Evolutionary conservation across 2,329 filamentous ascomycete species (phyloP).

Genomic region (Ceratocystis cacaofunesta): DNA sequence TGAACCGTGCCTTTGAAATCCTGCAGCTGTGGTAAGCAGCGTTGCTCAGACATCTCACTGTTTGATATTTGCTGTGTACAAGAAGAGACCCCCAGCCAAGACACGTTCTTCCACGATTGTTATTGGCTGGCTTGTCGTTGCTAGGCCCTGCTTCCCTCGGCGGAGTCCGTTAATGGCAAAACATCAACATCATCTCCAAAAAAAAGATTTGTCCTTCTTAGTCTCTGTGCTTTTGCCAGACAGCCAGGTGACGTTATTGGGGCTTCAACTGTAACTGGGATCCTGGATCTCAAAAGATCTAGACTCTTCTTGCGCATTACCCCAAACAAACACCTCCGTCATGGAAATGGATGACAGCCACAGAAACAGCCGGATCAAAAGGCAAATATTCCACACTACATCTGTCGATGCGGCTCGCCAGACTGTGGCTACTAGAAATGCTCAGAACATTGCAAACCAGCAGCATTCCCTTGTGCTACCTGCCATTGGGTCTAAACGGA

Average conservation of each 20-base stretch:
- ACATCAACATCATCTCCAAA: background rate
- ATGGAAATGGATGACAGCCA: background rate
- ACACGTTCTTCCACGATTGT: background rate
- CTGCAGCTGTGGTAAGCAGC: background rate
- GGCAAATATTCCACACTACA: slow-evolving; percentile 14
- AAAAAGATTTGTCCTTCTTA: too few species aligned
- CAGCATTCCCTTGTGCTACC: slow-evolving; percentile 1
- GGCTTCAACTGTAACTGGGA: background rate
- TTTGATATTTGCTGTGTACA: background rate
- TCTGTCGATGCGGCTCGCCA: slow-evolving; percentile 13
- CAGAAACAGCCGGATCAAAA: background rate
- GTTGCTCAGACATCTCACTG: background rate
- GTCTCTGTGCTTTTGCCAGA: background rate
- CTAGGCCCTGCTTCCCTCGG: background rate
- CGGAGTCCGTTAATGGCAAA: background rate
- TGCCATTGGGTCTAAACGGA: slow-evolving; percentile 10
- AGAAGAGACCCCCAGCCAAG: too few species aligned
- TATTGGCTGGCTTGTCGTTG: background rate
- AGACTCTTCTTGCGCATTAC: too few species aligned
- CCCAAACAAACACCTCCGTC: too few species aligned
- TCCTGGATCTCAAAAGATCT: too few species aligned
- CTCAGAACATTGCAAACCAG: background rate
- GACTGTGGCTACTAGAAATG: background rate
- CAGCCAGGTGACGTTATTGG: background rate
- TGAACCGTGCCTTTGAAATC: background rate